Percentiles rank a stretch among this genome's conserved stretches.
These are phyloP conservation scores for Trichoderma guizhouense DNA, from an alignment of 2,329 filamentous ascomycete species.

Conservation along the genomic window DNA sequence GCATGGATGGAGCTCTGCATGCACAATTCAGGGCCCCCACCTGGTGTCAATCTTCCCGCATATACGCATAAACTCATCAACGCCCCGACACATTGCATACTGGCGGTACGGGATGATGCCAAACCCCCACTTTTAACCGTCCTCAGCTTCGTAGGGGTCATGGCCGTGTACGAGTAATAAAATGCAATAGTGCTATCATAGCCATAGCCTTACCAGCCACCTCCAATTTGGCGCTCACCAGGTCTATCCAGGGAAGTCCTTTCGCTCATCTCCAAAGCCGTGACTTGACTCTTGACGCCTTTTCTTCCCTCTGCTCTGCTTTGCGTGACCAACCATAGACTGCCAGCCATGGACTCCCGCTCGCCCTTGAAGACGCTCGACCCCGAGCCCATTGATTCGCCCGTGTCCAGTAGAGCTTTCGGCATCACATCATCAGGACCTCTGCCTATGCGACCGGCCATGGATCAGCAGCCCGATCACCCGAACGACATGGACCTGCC, in stretches of 20 bases:
- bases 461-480: conserved; percentile 25
- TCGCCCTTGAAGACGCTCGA: conserved; percentile 10
- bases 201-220: conserved; percentile 15
- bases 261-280: not conserved
- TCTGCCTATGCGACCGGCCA: conserved; percentile 22
- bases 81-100: not conserved
- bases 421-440: not conserved
- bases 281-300: not conserved
- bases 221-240: conserved; percentile 5
- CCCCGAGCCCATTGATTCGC: conserved; percentile 15
- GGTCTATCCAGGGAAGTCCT: not conserved
- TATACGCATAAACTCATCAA: not conserved
- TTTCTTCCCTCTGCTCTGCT: not conserved
- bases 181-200: not conserved
- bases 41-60: not conserved
- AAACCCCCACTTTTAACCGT: conserved; percentile 14
- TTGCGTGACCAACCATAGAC: not conserved
- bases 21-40: not conserved
- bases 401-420: not conserved
- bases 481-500: conserved; percentile 23
- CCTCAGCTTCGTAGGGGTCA: not conserved
- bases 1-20: not conserved
- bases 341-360: conserved; percentile 12
- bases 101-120: conserved; percentile 4
- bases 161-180: not conserved